A percentile compares a stretch with the other conserved stretches of the same genome.
Evolutionary conservation across 108 stramenopile genomes (phyloP).

Genomic region (Thalassiosira profunda): DNA sequence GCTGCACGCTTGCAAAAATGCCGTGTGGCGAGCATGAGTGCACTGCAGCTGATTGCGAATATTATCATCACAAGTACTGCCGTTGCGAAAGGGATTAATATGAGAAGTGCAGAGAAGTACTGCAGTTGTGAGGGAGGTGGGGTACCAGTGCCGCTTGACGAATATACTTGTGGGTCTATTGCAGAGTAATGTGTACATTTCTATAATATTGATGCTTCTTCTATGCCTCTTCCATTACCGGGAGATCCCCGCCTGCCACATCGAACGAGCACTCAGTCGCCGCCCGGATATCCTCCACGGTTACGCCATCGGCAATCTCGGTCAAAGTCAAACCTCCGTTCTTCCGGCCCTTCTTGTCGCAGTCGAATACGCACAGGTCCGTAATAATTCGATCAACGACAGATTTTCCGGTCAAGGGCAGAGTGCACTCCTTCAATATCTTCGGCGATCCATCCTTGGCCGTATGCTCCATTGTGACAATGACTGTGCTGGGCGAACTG

Average conservation of each 20-base stretch:
- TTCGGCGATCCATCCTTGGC: constrained; percentile 91
- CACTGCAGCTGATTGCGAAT: no score
- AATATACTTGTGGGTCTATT: not conserved
- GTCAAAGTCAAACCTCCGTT: constrained; percentile 71
- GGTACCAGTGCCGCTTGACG: no score
- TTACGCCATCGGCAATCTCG: constrained; percentile 74
- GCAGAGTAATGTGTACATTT: not conserved
- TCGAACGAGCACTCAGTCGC: constrained; percentile 67
- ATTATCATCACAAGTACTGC: no score
- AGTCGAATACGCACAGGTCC: constrained; percentile 93
- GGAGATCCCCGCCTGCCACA: constrained; percentile 41
- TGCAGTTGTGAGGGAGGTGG: no score
- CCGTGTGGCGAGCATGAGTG: no score
- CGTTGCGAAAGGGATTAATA: no score
- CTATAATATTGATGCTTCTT: not conserved
- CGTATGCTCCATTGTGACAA: constrained; percentile 96
- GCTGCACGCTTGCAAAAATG: no score
- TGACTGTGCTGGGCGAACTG: constrained; percentile 77
- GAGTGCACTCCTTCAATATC: constrained; percentile 82
- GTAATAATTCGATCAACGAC: constrained; percentile 96
- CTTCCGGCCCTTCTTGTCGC: constrained; percentile 58
- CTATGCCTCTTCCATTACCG: constrained; percentile 41
- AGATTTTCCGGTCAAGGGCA: constrained; percentile 89
- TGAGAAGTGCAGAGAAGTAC: no score
- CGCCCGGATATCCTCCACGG: constrained; percentile 68